Evolutionary conservation across 352 stramenopile genomes (phyloP), one percentile per base, ranked within the genome.

Genomic region (Pythium aquatile): DNA sequence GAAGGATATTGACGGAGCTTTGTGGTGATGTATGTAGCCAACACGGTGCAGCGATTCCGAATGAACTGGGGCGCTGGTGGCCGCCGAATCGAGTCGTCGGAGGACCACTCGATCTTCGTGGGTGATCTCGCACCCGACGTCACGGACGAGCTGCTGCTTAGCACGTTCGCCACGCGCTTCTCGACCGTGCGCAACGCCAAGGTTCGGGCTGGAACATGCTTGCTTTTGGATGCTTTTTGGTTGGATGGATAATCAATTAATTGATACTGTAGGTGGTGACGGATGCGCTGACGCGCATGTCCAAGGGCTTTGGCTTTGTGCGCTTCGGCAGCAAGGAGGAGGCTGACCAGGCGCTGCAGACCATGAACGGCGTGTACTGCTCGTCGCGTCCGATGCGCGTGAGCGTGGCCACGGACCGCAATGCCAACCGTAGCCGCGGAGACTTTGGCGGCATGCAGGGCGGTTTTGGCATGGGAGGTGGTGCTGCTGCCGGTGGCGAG

Each of bases 221-320:
- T 24, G 20, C 20, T 24, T 24, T 24, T 24, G 20, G 20, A 24
- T 24, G 20, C 20, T 24, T 24, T 24, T 24, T 24, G 20, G 20
- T 24, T 24, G 20, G 20, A 24, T 24, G 20, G 20, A 24, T 24
- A 24, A 24, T 24, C 20, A 24, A 24, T 24, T 24, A 24, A 24
- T 24, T 24, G 20, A 24, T 24, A 24, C 20, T 24, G 20, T 55
- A 77, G 70, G 82, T 97, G 16, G 88, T 98, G 42, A 92, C 94
- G 52, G 92, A 98, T 63, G 77, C 84, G 20, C 66, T 92, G 16
- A 97, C 90, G 35, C 86, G 91, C 24, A 91, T 91, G 76, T 92
- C 90, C 29, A 97, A 97, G 72, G 90, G 91, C 35, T 98, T 97
- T 65, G 91, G 91, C 28, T 98, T 98, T 63, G 90, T 98, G 39